Base-by-base conservation (phyloP, 2,329 filamentous ascomycete species). In the Periconia digitata region DNA sequence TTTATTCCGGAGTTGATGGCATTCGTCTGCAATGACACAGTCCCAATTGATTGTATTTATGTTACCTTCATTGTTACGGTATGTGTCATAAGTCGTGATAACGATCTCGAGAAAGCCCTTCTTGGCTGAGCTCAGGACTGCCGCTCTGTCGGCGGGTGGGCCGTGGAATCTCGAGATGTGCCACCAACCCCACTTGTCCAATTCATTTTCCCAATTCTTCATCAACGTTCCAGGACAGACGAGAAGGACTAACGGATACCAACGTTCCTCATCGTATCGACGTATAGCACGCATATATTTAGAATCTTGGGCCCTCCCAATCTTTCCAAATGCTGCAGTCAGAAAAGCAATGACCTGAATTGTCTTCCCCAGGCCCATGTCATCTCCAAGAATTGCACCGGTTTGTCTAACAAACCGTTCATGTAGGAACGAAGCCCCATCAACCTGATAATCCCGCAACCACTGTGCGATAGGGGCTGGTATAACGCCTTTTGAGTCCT, bases 351-450 rank as follows among this genome's bases (percentile, higher is more conserved):
- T 94, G 21, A 99, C 90, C 70, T 99, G 94, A 2, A 99, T 90
- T 0, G 94, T 99, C 72, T 99, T 99, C 0, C 94, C 94, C 24
- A 99, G 73, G 17, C 94, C 94, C 94, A 99, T 99, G 63, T 99
- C 94, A 65, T 99, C 94, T 3, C 92, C 92, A 0, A 99, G 79
- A 18, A 99, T 89, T 1, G 89, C 90, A 1, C 94, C 94, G 59
- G 86, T 87, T 64, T 99, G 94, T 56, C 90, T 92, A 3, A 96
- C 87, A 65, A 97, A 97, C 18, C 89, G 81, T 50, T 89, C 83
- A 66, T 97, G 92, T 7, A 99, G 77, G 62, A 96, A 97, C 24
- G 82, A 80, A 13, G 87, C 89, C 5, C 94, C 94, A 22, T 88
- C 82, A 1, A 97, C 79, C 69, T 99, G 94, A 62, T 99, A 99